A percentile compares a stretch with the other conserved stretches of the same genome.
Evolutionary conservation across 352 stramenopile genomes (phyloP).

Genomic region (Albugo candida): DNA sequence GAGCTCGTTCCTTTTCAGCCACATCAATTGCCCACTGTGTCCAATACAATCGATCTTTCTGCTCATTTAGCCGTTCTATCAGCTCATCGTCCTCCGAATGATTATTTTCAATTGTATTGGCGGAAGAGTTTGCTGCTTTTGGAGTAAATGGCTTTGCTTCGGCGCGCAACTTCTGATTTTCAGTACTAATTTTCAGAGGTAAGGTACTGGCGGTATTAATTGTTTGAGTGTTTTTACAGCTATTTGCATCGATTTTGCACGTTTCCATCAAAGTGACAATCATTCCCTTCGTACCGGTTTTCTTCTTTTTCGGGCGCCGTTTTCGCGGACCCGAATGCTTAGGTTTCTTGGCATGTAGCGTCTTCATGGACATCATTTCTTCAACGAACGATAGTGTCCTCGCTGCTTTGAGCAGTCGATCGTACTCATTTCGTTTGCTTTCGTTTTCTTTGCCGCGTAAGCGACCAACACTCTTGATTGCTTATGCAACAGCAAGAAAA

Average conservation of each 20-base stretch:
- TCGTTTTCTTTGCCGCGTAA: too few relatives aligned
- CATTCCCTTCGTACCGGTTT: neutral
- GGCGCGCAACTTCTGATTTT: conserved; percentile 10
- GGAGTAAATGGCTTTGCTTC: conserved; percentile 19
- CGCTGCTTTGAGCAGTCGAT: too few relatives aligned
- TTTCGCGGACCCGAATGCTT: conserved; percentile 12
- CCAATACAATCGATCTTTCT: conserved; percentile 45
- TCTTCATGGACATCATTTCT: neutral
- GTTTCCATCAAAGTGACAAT: neutral
- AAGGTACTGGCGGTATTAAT: too few relatives aligned
- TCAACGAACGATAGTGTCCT: conserved; percentile 3
- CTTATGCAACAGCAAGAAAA: too few relatives aligned
- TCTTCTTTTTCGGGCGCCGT: conserved; percentile 32
- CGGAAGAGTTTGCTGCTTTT: neutral
- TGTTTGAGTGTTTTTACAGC: neutral
- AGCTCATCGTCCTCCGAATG: neutral
- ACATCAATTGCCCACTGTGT: conserved; percentile 64
- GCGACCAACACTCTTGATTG: too few relatives aligned
- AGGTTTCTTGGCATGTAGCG: neutral
- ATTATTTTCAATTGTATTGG: too few relatives aligned
- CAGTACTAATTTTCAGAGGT: too few relatives aligned
- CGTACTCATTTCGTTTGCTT: too few relatives aligned
- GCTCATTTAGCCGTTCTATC: neutral
- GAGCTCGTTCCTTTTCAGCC: conserved; percentile 48
- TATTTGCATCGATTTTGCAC: neutral